A percentile compares a stretch with the other conserved stretches of the same genome.
These are phyloP conservation scores for Candida insectalens DNA, from an alignment of 805 yeast genomes.

Conservation along the genomic window DNA sequence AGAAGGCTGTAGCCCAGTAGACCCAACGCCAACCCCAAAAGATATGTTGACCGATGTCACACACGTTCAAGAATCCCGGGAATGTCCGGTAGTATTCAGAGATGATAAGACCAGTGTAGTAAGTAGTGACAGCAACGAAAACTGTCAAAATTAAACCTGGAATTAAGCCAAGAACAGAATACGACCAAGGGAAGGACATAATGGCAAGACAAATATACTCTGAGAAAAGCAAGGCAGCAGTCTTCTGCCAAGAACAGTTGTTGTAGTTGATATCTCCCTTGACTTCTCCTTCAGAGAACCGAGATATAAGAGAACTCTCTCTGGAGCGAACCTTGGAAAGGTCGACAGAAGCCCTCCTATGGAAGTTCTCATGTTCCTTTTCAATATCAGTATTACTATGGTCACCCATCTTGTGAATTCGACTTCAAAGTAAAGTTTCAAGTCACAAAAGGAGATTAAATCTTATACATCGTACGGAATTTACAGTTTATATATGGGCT, in stretches of 20 bases:
- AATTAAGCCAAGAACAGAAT: constrained; percentile 46
- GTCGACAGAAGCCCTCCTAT: background rate
- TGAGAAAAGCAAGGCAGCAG: constrained; percentile 49
- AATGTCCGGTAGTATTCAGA: constrained; percentile 44
- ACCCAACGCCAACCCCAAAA: constrained; percentile 41
- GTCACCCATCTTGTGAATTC: too few species aligned
- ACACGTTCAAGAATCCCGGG: constrained; percentile 42
- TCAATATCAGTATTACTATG: too few species aligned
- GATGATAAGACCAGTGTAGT: constrained; percentile 47
- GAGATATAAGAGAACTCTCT: background rate
- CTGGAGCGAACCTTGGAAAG: background rate
- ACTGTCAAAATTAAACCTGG: constrained; percentile 49
- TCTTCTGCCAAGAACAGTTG: constrained; percentile 47
- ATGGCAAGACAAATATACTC: constrained; percentile 56
- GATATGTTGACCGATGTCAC: constrained; percentile 51
- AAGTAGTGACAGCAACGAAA: constrained; percentile 38
- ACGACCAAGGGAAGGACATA: constrained; percentile 61
- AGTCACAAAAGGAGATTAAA: too few species aligned
- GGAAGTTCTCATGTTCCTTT: background rate
- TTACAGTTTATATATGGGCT: too few species aligned
- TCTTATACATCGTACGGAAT: too few species aligned
- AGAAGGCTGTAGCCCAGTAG: constrained; percentile 48
- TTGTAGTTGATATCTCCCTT: constrained; percentile 31
- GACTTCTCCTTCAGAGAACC: background rate
- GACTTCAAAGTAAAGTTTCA: too few species aligned